Evolutionary conservation across 257 asterid species (phyloP).

Genomic region (Solanum virginianum): DNA sequence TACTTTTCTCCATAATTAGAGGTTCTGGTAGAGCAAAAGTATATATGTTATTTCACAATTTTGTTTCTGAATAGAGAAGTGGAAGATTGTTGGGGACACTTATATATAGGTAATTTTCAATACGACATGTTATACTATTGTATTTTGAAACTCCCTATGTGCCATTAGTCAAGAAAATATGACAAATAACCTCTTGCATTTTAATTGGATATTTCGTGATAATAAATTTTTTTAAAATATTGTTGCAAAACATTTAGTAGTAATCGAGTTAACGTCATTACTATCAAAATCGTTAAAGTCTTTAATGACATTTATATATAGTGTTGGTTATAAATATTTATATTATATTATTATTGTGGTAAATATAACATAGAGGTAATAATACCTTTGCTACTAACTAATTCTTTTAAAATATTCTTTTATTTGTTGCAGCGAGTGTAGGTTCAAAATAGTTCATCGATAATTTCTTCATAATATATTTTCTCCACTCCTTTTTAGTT

Average conservation of each 20-base stretch:
- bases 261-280: no score
- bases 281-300: rapidly evolving
- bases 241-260: neutral
- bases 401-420: no score
- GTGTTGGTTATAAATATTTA: neutral
- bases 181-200: no score
- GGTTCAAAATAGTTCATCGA: no score
- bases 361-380: no score
- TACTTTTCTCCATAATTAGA: neutral
- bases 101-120: neutral
- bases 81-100: neutral
- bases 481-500: no score
- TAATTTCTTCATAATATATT: no score
- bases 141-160: neutral
- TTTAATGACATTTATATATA: neutral
- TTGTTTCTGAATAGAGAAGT: neutral
- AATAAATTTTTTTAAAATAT: no score
- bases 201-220: no score
- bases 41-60: neutral
- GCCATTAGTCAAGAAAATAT: neutral
- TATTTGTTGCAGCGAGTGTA: no score
- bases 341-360: neutral
- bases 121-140: neutral
- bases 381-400: neutral
- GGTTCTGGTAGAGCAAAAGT: neutral